phyloP scores from a whole-genome alignment of 352 stramenopile species.

The Phytophthora pini region DNA sequence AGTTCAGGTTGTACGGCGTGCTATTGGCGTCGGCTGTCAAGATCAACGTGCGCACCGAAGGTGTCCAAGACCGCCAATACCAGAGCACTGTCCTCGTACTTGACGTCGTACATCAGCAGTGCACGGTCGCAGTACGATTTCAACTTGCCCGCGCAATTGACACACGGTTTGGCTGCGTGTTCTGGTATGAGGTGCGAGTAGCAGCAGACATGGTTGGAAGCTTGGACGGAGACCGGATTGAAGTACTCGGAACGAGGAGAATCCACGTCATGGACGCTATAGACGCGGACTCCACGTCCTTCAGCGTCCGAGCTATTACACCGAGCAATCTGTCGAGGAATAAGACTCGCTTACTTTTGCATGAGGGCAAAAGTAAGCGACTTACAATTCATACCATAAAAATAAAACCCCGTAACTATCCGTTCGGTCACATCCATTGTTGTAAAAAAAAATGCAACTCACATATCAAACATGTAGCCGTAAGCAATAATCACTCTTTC shows the following conservation, averaged over 20 bases:
- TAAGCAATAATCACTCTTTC: too few relatives aligned
- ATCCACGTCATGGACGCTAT: not conserved
- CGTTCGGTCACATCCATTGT: too few relatives aligned
- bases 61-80: slow-evolving; percentile 85
- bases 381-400: too few relatives aligned
- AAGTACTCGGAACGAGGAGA: slow-evolving; percentile 16
- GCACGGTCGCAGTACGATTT: slow-evolving; percentile 71
- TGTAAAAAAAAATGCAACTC: too few relatives aligned
- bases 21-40: slow-evolving; percentile 72
- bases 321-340: too few relatives aligned
- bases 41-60: slow-evolving; percentile 79
- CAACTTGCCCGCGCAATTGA: slow-evolving; percentile 55
- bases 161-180: slow-evolving; percentile 60
- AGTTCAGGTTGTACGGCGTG: slow-evolving; percentile 56
- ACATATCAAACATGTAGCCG: too few relatives aligned
- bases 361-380: too few relatives aligned
- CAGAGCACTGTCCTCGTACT: slow-evolving; percentile 53
- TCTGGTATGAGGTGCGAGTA: slow-evolving; percentile 54
- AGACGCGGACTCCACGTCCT: too few relatives aligned
- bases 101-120: slow-evolving; percentile 61
- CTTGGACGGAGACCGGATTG: slow-evolving; percentile 5
- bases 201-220: slow-evolving; percentile 28
- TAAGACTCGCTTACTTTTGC: too few relatives aligned
- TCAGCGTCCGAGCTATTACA: too few relatives aligned
- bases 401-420: too few relatives aligned